phyloP scores from a whole-genome alignment of 2,329 filamentous ascomycete genomes.

The Xylariaceae sp. region DNA sequence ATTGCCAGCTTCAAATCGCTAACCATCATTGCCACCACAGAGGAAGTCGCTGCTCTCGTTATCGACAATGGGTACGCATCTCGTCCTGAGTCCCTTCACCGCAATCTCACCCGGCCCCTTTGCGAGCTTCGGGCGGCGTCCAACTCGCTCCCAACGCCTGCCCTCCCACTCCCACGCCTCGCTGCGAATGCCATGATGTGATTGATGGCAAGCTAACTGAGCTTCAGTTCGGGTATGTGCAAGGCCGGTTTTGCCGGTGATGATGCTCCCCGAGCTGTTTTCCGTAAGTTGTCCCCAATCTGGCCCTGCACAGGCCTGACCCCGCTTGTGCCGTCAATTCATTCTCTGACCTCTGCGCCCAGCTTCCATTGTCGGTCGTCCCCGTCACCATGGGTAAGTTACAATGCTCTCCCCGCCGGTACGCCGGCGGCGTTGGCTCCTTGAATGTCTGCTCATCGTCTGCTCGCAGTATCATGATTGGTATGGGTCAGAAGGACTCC shows the following conservation, averaged over 20 bases:
- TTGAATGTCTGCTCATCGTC: conserved; percentile 4
- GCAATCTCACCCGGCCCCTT: conserved; percentile 27
- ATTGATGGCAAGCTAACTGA: conserved; percentile 24
- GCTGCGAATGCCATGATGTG: background rate
- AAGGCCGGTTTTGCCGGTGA: conserved; percentile 99
- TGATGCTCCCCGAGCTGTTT: conserved; percentile 99
- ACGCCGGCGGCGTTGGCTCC: background rate
- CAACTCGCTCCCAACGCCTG: background rate
- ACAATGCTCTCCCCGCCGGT: conserved; percentile 5
- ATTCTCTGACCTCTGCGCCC: conserved; percentile 35
- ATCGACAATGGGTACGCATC: conserved; percentile 99
- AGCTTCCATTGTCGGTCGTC: conserved; percentile 99
- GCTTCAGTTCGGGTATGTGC: conserved; percentile 95
- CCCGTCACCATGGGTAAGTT: conserved; percentile 98
- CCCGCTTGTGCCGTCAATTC: conserved; percentile 34
- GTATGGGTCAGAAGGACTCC: conserved; percentile 99
- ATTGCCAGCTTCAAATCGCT: conserved; percentile 33
- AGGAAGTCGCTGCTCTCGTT: conserved; percentile 99
- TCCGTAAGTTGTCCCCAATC: conserved; percentile 71
- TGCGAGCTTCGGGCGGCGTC: conserved; percentile 11
- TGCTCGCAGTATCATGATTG: conserved; percentile 90
- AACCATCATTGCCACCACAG: conserved; percentile 52
- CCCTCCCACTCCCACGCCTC: background rate
- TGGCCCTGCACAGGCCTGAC: conserved; percentile 32
- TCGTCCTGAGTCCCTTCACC: conserved; percentile 33